Evolutionary conservation across 225 moss, liverwort and hornwort genomes (phyloP).

Genomic region (Physcomitrellopsis africana): DNA sequence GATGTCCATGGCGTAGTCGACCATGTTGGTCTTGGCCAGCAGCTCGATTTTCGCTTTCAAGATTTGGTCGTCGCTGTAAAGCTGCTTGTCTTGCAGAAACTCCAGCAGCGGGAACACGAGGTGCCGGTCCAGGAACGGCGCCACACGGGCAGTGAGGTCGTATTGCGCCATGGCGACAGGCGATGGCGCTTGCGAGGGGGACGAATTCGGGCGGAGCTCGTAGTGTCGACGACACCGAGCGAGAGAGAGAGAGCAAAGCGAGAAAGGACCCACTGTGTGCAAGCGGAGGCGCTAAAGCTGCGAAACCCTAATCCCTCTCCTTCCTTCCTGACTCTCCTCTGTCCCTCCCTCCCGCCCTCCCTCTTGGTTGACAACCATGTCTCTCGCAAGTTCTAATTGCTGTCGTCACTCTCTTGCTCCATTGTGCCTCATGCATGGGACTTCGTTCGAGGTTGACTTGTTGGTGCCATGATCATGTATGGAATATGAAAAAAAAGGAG

Average conservation of each 20-base stretch:
- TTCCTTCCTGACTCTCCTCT: too few species aligned
- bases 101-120: slow-evolving; percentile 95
- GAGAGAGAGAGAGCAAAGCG: too few species aligned
- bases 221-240: too few species aligned
- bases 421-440: too few species aligned
- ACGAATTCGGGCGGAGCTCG: too few species aligned
- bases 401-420: too few species aligned
- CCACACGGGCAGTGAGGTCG: slow-evolving; percentile 89
- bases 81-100: slow-evolving; percentile 97
- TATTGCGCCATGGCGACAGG: slow-evolving; percentile 82
- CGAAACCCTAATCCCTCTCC: slow-evolving; percentile 34
- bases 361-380: too few species aligned
- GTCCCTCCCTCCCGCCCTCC: too few species aligned
- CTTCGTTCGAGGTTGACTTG: too few species aligned
- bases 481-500: too few species aligned
- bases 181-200: not conserved
- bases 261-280: not conserved
- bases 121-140: slow-evolving; percentile 93
- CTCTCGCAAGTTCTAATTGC: slow-evolving; percentile 25
- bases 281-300: slow-evolving; percentile 22
- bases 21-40: slow-evolving; percentile 97
- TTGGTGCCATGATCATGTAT: too few species aligned
- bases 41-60: slow-evolving; percentile 97
- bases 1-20: slow-evolving; percentile 98
- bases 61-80: slow-evolving; percentile 94